Conservation (phyloP, 768 basidiomycete genomes). For the Ephemerocybe angulata region DNA sequence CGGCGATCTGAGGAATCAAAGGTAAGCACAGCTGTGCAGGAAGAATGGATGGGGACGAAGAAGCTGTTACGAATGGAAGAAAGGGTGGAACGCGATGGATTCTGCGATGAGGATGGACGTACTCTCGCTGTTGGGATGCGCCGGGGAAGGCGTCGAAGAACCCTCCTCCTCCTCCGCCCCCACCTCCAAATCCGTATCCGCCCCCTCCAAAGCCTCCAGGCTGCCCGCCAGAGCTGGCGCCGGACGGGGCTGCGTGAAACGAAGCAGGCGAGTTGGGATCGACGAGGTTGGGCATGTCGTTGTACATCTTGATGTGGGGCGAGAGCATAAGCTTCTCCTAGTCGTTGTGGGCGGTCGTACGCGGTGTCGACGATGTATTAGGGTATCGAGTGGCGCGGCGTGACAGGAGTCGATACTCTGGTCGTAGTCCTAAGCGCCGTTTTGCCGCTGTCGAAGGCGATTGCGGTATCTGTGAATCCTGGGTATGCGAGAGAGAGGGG, state of each 20-base stretch:
- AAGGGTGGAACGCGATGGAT: no score
- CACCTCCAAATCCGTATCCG: no score
- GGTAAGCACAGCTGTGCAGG: no score
- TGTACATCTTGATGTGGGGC: neutral
- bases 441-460: no score
- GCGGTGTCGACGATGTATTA: neutral
- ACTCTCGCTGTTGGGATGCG: neutral
- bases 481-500: neutral
- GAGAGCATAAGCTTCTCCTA: neutral
- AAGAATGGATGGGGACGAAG: neutral
- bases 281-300: slow-evolving; percentile 21
- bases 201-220: no score
- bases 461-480: no score
- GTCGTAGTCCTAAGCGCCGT: no score
- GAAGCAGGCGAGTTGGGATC: slow-evolving; percentile 17
- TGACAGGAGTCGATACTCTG: neutral
- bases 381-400: neutral
- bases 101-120: neutral
- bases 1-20: no score
- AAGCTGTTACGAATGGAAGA: slow-evolving; percentile 2
- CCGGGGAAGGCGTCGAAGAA: slow-evolving; percentile 16
- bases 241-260: slow-evolving; percentile 32
- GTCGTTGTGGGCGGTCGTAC: no score
- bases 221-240: slow-evolving; percentile 30
- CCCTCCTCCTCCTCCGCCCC: no score